Percentiles rank a stretch among this genome's conserved stretches.
phyloP scores from a whole-genome alignment of 202 grass and related monocot genomes.

The Schoenoplectus tabernaemontani region DNA sequence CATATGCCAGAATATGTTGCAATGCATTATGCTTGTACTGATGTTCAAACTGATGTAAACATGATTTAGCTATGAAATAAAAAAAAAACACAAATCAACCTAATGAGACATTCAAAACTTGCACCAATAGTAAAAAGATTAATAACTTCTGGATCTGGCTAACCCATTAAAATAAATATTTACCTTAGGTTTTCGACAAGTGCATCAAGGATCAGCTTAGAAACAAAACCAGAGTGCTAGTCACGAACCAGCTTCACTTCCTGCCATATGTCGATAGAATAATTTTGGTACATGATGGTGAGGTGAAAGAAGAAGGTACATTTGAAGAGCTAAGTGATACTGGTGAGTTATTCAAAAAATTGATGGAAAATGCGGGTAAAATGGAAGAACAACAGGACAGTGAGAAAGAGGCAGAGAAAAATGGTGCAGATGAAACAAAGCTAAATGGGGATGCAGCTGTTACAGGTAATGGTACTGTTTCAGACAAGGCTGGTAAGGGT shows the following conservation, averaged over 20 bases:
- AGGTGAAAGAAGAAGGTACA: constrained; percentile 89
- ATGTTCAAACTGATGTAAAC: no score
- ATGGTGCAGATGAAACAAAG: constrained; percentile 33
- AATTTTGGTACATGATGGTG: constrained; percentile 83
- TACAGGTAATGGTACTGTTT: constrained; percentile 43
- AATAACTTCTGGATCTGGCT: neutral
- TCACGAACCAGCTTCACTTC: constrained; percentile 99
- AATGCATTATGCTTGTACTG: neutral
- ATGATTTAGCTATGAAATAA: neutral
- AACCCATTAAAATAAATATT: neutral
- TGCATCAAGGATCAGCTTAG: constrained; percentile 90
- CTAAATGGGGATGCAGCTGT: constrained; percentile 14
- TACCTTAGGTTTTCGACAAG: constrained; percentile 86
- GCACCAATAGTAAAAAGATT: neutral
- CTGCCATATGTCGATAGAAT: constrained; percentile 91
- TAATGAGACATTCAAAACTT: neutral
- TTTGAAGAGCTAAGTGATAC: constrained; percentile 90
- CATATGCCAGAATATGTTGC: neutral
- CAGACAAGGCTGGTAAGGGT: constrained; percentile 39
- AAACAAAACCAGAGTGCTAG: constrained; percentile 88
- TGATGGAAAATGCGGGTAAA: constrained; percentile 99
- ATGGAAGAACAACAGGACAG: constrained; percentile 86
- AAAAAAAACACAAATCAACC: neutral
- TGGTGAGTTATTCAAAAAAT: constrained; percentile 77
- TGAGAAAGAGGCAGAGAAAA: constrained; percentile 58